Conservation (phyloP, 2,329 filamentous ascomycete species). For the Plenodomus lindquistii region DNA sequence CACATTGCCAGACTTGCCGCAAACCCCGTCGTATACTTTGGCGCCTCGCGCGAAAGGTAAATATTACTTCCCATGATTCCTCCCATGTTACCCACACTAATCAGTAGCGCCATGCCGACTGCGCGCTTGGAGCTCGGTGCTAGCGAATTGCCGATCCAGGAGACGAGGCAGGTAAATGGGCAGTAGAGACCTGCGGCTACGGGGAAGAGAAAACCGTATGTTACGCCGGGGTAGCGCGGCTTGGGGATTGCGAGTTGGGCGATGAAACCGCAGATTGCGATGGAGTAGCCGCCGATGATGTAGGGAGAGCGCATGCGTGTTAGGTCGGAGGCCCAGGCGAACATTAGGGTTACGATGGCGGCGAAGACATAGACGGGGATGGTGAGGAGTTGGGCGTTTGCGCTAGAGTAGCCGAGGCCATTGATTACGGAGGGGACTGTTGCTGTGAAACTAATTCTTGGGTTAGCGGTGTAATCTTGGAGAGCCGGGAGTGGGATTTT, state of each 20-base stretch:
- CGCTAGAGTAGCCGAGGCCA: slow-evolving; percentile 50
- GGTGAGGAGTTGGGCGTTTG: too few relatives aligned
- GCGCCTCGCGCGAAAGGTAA: slow-evolving; percentile 54
- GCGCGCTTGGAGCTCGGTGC: slow-evolving; percentile 42
- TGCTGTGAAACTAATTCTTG: slow-evolving; percentile 28
- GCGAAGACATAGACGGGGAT: slow-evolving; percentile 51
- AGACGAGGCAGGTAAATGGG: slow-evolving; percentile 42
- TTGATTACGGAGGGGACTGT: slow-evolving; percentile 50
- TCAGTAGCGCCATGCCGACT: slow-evolving; percentile 57
- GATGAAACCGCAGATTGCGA: slow-evolving; percentile 60
- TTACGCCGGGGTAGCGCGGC: slow-evolving; percentile 49
- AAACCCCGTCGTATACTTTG: slow-evolving; percentile 56
- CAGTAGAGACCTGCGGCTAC: slow-evolving; percentile 43
- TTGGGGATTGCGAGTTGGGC: slow-evolving; percentile 54
- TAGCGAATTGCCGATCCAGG: slow-evolving; percentile 42
- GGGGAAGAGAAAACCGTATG: slow-evolving; percentile 50
- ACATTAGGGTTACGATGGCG: slow-evolving; percentile 44
- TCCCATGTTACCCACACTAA: slow-evolving; percentile 53
- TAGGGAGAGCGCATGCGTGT: slow-evolving; percentile 59
- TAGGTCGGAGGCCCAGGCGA: slow-evolving; percentile 56
- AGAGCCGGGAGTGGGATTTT: background rate
- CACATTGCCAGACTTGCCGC: slow-evolving; percentile 51
- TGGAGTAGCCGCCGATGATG: slow-evolving; percentile 54
- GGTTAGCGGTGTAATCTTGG: background rate
- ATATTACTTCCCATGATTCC: slow-evolving; percentile 53